Conservation (phyloP, 2,329 filamentous ascomycete species). For the Botryotinia calthae region DNA sequence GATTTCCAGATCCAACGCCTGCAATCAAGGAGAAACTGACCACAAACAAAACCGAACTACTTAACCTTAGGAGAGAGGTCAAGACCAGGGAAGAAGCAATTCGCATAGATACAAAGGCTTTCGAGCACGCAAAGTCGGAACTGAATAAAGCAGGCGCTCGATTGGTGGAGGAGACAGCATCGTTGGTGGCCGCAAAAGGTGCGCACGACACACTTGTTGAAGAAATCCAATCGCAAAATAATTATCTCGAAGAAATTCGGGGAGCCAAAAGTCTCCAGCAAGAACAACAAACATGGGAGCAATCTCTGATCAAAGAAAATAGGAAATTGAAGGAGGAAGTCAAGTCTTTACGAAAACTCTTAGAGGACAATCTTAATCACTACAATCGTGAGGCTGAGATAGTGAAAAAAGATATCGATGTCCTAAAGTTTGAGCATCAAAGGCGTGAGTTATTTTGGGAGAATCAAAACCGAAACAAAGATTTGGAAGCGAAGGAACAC, state of each 20-base stretch:
- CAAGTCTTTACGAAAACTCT: too few relatives aligned
- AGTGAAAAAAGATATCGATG: neutral
- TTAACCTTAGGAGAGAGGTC: neutral
- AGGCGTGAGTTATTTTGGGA: neutral
- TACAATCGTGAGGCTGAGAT: neutral
- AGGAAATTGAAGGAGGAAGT: neutral
- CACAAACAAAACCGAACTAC: neutral
- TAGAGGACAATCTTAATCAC: neutral
- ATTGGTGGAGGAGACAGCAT: neutral
- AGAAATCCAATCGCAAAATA: neutral
- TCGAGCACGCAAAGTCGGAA: neutral
- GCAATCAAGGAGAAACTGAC: neutral
- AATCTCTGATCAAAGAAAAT: neutral
- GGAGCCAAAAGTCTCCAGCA: neutral
- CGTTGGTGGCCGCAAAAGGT: neutral
- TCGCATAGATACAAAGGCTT: neutral
- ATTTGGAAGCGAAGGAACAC: neutral
- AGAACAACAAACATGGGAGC: neutral
- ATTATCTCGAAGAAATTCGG: neutral
- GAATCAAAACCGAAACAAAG: too few relatives aligned
- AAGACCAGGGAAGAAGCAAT: neutral
- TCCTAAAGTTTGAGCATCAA: neutral
- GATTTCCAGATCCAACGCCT: neutral
- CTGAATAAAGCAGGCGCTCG: neutral
- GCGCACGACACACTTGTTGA: neutral